Base-by-base conservation (phyloP, 495 filamentous ascomycete genomes). In the Aspergillus diversus region DNA sequence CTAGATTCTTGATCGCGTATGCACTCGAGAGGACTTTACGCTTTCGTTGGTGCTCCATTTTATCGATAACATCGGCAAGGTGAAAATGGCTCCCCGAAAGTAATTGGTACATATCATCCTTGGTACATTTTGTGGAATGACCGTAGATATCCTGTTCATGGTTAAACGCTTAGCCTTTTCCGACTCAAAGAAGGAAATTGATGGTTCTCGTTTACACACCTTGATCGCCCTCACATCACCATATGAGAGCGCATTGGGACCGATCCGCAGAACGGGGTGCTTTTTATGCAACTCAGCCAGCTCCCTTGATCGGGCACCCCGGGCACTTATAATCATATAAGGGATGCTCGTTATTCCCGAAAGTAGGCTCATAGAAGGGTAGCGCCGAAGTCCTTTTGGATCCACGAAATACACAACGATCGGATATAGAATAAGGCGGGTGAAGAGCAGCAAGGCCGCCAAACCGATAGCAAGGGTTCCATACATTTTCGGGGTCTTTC, bases 1-100 rank as follows among this genome's bases (percentile, higher is more conserved):
- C 77, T 5, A 84, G 71, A 59, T 82, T 81, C 72, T 81, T 80
- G 15, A 80, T 54, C 6, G 81, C 77, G 64, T 80, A 84, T 0
- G 80, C 82, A 42, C 64, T 66, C 0, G 81, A 73, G 2, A 84
- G 66, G 0, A 80, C 55, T 33, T 76, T 77, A 9, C 82, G 68
- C 64, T 81, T 81, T 9, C 73, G 71, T 16, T 68, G 64, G 57
- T 82, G 78, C 2, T 80, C 75, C 4, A 56, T 31, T 59, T 73
- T 74, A 58, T 80, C 73, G 2, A 77, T 63, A 3, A 78, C 73
- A 63, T 82, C 74, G 11, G 73, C 74, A 2, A 81, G 70, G 52
- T 80, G 73, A 21, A 56, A 68, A 49, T 81, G 78, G 2, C 67
- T 60, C 5, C 80, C 80, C 8, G 69, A 47, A 1, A 69, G 57